Conservation (phyloP, 805 yeast species). For the Saccharomycopsis sp. region DNA sequence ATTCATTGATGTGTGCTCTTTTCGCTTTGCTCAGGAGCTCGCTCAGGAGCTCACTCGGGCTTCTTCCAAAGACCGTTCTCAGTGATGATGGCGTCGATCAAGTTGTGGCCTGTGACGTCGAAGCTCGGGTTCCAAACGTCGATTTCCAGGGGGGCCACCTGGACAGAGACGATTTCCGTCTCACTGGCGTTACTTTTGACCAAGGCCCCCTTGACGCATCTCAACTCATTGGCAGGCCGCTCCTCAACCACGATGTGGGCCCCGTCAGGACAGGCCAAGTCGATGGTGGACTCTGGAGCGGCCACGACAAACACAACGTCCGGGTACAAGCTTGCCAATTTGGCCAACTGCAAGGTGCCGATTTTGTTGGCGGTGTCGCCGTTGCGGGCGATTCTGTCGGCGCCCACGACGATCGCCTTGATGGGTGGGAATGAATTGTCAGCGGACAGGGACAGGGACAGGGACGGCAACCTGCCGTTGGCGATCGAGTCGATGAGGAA, state of each 20-base stretch:
- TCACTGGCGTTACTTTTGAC: constrained; percentile 27
- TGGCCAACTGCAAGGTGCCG: constrained; percentile 85
- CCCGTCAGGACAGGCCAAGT: constrained; percentile 55
- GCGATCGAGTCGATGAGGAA: constrained; percentile 46
- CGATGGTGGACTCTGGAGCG: constrained; percentile 91
- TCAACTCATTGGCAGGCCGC: constrained; percentile 73
- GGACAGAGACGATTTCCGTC: constrained; percentile 39
- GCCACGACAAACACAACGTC: constrained; percentile 84
- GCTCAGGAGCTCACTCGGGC: too few species aligned
- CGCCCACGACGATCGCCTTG: constrained; percentile 85
- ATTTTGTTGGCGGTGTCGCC: constrained; percentile 97
- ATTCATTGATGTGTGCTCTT: too few species aligned
- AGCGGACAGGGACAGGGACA: too few species aligned
- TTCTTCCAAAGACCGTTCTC: constrained; percentile 58
- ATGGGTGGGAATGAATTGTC: constrained; percentile 56
- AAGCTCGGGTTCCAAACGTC: constrained; percentile 95
- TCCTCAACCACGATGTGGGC: constrained; percentile 77
- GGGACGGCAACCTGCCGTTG: constrained; percentile 9
- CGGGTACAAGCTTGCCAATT: constrained; percentile 53
- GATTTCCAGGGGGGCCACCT: constrained; percentile 78
- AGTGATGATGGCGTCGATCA: constrained; percentile 85
- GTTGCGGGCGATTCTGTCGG: constrained; percentile 85
- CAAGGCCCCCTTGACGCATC: constrained; percentile 62
- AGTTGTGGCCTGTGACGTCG: constrained; percentile 78
- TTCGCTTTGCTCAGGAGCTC: too few species aligned